Base-by-base conservation (phyloP, 352 stramenopile genomes). In the Phytophthora citrophthora region DNA sequence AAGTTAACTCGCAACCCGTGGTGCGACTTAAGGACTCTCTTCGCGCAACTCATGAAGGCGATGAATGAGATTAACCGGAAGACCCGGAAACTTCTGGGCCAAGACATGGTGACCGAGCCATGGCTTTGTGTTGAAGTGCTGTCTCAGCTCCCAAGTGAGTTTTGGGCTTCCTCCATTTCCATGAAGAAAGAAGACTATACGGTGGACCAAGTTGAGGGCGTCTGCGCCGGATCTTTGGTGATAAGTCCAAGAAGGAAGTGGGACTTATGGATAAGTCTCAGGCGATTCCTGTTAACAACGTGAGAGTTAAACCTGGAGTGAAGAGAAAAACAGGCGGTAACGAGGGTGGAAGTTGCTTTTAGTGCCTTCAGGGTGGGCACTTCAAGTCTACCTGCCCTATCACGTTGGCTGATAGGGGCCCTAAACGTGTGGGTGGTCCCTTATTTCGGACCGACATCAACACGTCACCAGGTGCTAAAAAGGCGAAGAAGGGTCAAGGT, bases 61-160 rank as follows among this genome's bases (percentile, higher is more conserved):
- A 26, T 32, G 0, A 65, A 70, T 31, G 54, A 64, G 11, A 64
- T 70, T 3, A 65, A 53, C 32, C 15, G 61, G 0, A 70, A 70
- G 18, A 65, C 41, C 5, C 27, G 11, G 4, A 48, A 39, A 6
- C 12, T 53, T 5, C 13, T 56, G 13, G 59, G 26, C 0, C 16
- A 56, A 12, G 57, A 59, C 9, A 57, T 68, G 51, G 44, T 57
- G 0, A 54, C 61, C 1, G 49, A 62, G 4, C 15, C 55, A 15
- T 71, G 36, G 20, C 38, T 71, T 1, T 71, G 50, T 11, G 27
- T 59, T 9, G 55, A 57, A 11, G 32, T 53, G 1, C 48, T 70
- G 0, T 51, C 29, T 2, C 41, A 61, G 12, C 12, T 61, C 1
- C 32, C 49, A 0, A 65, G 54, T n/a, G 34, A 70, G 23, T 66